These are phyloP conservation scores for Elsinoe batatas DNA, from an alignment of 2,329 filamentous ascomycete genomes.

Conservation along the genomic window DNA sequence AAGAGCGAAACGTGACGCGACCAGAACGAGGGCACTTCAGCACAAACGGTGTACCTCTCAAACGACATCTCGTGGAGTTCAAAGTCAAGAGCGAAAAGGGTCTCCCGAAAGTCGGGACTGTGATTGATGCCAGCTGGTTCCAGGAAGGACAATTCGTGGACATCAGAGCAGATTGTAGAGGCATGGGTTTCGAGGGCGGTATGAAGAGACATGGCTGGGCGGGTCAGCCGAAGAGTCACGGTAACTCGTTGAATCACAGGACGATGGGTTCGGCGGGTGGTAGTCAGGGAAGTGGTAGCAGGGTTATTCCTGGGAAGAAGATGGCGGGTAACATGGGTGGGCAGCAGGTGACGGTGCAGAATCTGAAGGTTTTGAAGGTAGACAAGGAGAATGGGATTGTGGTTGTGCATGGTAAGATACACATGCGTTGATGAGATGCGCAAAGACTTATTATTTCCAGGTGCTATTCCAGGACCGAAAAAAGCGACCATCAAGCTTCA, in stretches of 20 bases:
- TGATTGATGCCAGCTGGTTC: conserved; percentile 83
- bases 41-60: conserved; percentile 68
- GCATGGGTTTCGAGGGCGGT: conserved; percentile 90
- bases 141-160: conserved; percentile 84
- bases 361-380: conserved; percentile 78
- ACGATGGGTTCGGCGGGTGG: conserved; percentile 84
- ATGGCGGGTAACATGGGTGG: conserved; percentile 97
- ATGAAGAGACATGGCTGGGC: conserved; percentile 93
- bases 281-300: conserved; percentile 81
- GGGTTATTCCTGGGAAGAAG: conserved; percentile 91
- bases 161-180: conserved; percentile 65
- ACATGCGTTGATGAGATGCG: not conserved
- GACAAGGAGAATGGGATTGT: conserved; percentile 81
- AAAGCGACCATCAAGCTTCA: conserved; percentile 74
- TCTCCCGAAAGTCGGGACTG: conserved; percentile 63
- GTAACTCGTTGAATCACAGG: conserved; percentile 89
- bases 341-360: conserved; percentile 80
- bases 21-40: conserved; percentile 84
- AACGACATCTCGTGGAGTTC: conserved; percentile 78
- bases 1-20: conserved; percentile 65
- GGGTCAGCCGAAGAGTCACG: conserved; percentile 86
- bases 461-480: conserved; percentile 76
- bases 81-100: conserved; percentile 65
- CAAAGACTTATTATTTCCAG: conserved; percentile 26
- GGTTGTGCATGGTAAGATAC: conserved; percentile 64